Percentiles rank a stretch among this genome's conserved stretches.
These are phyloP conservation scores for Thelonectria rubi DNA, from an alignment of 2,329 filamentous ascomycete species.

Conservation along the genomic window DNA sequence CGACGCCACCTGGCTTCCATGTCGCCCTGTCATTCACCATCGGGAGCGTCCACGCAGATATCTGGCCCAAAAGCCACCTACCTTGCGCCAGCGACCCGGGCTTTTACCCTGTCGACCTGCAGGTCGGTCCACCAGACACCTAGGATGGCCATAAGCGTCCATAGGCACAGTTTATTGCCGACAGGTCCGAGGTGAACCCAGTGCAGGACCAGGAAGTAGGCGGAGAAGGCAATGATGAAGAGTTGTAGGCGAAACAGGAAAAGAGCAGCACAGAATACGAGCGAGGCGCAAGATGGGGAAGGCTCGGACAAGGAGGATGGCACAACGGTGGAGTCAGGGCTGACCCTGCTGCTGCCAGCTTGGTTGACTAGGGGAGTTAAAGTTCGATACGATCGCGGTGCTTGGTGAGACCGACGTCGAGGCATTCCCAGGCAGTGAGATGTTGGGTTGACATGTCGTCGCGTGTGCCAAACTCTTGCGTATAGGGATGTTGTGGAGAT, in stretches of 20 bases:
- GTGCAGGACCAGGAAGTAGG: neutral
- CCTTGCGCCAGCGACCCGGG: neutral
- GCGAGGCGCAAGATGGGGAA: constrained; percentile 1
- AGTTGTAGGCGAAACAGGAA: constrained; percentile 2
- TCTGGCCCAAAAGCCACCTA: too few species aligned
- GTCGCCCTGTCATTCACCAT: too few species aligned
- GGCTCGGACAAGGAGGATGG: neutral
- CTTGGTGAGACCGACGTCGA: constrained; percentile 1
- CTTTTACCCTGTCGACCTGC: constrained; percentile 2
- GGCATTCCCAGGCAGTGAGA: neutral
- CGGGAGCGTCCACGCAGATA: too few species aligned
- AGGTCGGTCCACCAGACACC: constrained; percentile 7
- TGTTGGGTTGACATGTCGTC: neutral
- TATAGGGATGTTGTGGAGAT: constrained; percentile 1
- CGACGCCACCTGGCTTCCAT: too few species aligned
- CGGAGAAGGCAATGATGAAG: constrained; percentile 4
- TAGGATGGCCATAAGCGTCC: constrained; percentile 3
- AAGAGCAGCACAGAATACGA: constrained; percentile 1
- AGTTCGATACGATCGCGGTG: constrained; percentile 4
- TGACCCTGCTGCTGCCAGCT: neutral
- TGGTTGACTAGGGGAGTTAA: constrained; percentile 1
- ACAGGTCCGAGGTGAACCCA: neutral
- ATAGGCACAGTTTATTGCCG: constrained; percentile 7
- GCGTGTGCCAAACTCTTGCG: constrained; percentile 1
- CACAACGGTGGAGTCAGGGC: neutral